A percentile compares a stretch with the other conserved stretches of the same genome.
These are phyloP conservation scores for Xanthoceras sorbifolium DNA, from an alignment of 345 rosid species.

Conservation along the genomic window DNA sequence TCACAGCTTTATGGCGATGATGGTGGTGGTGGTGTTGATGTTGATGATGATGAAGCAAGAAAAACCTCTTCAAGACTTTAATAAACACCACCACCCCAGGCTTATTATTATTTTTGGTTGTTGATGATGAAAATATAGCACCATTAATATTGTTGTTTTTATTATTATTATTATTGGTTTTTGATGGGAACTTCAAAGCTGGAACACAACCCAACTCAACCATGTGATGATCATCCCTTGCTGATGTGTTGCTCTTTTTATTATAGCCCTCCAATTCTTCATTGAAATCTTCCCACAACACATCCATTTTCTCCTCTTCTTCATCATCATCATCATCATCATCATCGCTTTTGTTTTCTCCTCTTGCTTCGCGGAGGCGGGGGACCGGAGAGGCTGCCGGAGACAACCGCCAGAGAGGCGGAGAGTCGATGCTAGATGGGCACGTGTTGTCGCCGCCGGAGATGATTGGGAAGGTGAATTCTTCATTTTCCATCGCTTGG, in stretches of 20 bases:
- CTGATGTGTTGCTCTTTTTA: neutral
- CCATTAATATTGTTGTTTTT: too few relatives aligned
- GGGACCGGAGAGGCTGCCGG: constrained; percentile 32
- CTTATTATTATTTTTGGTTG: constrained; percentile 12
- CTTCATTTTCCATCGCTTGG: constrained; percentile 44
- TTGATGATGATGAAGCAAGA: constrained; percentile 50
- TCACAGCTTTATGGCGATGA: neutral
- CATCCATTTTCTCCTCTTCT: constrained; percentile 70
- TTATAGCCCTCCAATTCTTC: constrained; percentile 37
- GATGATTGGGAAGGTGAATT: constrained; percentile 70
- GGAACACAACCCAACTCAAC: constrained; percentile 32
- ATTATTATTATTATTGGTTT: too few relatives aligned
- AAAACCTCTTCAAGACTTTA: constrained; percentile 54
- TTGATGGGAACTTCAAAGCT: constrained; percentile 32
- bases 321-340: constrained; percentile 11
- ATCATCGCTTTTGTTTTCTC: constrained; percentile 5
- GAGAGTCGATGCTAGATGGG: constrained; percentile 52
- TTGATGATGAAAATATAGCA: constrained; percentile 25
- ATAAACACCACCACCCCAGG: constrained; percentile 46
- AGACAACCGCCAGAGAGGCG: constrained; percentile 67
- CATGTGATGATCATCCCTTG: constrained; percentile 19
- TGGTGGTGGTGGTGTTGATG: neutral
- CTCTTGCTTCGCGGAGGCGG: constrained; percentile 37
- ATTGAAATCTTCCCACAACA: constrained; percentile 88
- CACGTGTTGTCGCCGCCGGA: constrained; percentile 25